Base-by-base conservation (phyloP, 177 flowering plant genomes). In the Vitis hybrid region DNA sequence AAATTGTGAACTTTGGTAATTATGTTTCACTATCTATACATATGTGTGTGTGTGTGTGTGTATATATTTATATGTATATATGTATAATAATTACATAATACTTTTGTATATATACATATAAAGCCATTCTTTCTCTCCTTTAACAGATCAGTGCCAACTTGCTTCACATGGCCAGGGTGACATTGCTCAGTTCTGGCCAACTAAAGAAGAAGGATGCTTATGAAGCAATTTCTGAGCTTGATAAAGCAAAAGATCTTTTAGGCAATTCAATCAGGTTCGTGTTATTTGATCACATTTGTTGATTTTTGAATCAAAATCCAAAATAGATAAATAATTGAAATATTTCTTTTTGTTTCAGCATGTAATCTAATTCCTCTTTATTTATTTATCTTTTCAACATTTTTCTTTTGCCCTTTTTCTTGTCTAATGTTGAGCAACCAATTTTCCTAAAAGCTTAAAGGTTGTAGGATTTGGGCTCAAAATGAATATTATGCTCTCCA, bases 111-210 rank as follows among this genome's bases (percentile, higher is more conserved):
- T 22, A 66, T 9, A 0, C 53, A 15, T 45, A 19, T 10, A 15
- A 19, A 66, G 53, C 12, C 22, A 49, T 56, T 9, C 22, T 50
- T 64, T 39, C 6, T 56, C 10, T 62, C 29, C 18, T 51, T 60
- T n/a, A 68, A 49, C 75, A 93, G 98, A 80, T 86, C 81, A 88
- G 77, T 69, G 87, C 85, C 51, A 91, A 88, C 79, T 80, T 87
- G 87, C 88, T 91, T 72, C 81, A 84, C 70, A 48, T 90, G 69
- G 98, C 90, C 16, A 82, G 85, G 73, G 78, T 85, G 69, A 71
- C 73, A 72, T 84, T 86, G 82, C 86, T 88, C n/a, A 79, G 74
- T 12, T 72, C 86, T 55, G 75, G 70, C 56, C 76, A 58, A 64
- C 71, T 83, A 22, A 81, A 76, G 74, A 85, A 82, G 79, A 66